A percentile compares a stretch with the other conserved stretches of the same genome.
Conservation (phyloP, 1,284 basidiomycete genomes). For the Leccinum pallidistipes region DNA sequence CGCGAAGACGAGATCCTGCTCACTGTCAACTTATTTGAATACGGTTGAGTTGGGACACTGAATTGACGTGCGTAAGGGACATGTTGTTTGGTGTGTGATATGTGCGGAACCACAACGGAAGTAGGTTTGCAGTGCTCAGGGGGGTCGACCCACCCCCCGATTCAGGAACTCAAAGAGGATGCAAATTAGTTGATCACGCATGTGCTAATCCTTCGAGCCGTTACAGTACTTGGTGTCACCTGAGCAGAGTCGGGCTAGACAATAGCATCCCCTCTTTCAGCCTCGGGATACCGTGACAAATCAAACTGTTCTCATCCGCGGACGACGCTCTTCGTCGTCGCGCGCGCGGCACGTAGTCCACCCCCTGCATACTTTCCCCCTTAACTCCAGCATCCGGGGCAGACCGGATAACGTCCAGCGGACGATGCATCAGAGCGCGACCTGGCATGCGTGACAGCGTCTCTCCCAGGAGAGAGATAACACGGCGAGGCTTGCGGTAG, state of each 20-base stretch:
- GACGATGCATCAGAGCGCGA: conserved; percentile 29
- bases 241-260: neutral
- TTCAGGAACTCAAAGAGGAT: too few species aligned
- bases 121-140: too few species aligned
- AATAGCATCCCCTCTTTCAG: neutral
- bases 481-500: conserved; percentile 2
- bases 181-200: neutral
- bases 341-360: conserved; percentile 13
- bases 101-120: too few species aligned
- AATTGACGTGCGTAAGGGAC: conserved; percentile 62
- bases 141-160: too few species aligned
- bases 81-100: conserved; percentile 32
- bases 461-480: conserved; percentile 7
- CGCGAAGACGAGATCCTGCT: conserved; percentile 9
- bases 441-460: conserved; percentile 20
- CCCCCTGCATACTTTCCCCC: conserved; percentile 1
- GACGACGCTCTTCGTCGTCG: conserved; percentile 34
- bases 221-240: neutral
- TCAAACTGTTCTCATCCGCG: conserved; percentile 28
- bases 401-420: conserved; percentile 6
- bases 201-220: neutral
- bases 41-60: conserved; percentile 60
- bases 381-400: conserved; percentile 3
- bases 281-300: neutral
- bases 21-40: conserved; percentile 68